These are phyloP conservation scores for Batrachochytrium dendrobatidis DNA, from an alignment of 371 early-diverging fungal genomes.

Conservation along the genomic window DNA sequence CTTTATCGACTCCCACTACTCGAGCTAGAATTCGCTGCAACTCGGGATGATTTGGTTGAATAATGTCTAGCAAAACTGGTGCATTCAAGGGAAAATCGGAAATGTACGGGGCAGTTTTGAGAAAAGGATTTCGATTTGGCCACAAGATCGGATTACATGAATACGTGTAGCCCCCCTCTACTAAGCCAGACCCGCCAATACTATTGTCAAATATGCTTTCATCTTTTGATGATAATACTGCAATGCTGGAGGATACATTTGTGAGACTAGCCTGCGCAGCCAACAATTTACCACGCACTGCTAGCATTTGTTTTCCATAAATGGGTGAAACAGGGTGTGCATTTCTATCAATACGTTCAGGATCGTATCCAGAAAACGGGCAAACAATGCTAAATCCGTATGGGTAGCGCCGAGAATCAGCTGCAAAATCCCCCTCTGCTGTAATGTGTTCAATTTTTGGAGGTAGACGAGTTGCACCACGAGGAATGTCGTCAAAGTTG, in stretches of 20 bases:
- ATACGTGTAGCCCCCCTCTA: constrained; percentile 24
- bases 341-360: constrained; percentile 30
- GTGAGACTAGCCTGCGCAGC: too few relatives aligned
- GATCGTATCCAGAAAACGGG: constrained; percentile 44
- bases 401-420: constrained; percentile 16
- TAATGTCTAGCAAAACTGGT: constrained; percentile 47
- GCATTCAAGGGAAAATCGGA: constrained; percentile 46
- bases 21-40: constrained; percentile 37
- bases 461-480: constrained; percentile 14
- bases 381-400: constrained; percentile 32
- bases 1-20: constrained; percentile 38
- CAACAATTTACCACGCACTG: not conserved
- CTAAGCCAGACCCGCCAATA: not conserved
- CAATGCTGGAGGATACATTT: too few relatives aligned
- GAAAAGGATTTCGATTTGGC: constrained; percentile 35
- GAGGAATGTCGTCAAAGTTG: constrained; percentile 13
- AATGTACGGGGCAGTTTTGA: constrained; percentile 12
- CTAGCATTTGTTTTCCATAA: constrained; percentile 19
- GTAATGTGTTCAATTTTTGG: constrained; percentile 10
- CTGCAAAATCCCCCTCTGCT: not conserved
- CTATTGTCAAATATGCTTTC: not conserved
- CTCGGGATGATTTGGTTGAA: constrained; percentile 35
- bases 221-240: too few relatives aligned
- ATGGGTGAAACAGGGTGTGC: constrained; percentile 28
- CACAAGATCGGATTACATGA: constrained; percentile 36